phyloP scores from a whole-genome alignment of 768 basidiomycete genomes.

The Pleurotus tuoliensis region DNA sequence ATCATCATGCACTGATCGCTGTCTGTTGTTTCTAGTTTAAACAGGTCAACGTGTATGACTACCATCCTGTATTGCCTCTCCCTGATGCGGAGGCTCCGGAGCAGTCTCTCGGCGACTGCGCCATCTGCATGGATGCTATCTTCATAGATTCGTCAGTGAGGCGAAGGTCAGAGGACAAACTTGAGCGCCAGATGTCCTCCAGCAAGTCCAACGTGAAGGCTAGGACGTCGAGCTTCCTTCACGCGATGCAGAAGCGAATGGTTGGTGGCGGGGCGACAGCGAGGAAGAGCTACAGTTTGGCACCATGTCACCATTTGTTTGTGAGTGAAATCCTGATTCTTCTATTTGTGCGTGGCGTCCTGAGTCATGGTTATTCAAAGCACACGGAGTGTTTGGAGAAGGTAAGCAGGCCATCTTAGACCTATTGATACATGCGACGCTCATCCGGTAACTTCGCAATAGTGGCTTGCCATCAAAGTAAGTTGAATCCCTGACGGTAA shows the following conservation, averaged over 20 bases:
- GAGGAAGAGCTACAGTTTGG: conserved; percentile 75
- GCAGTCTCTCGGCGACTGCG: conserved; percentile 79
- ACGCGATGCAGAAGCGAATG: conserved; percentile 41
- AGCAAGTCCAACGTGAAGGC: conserved; percentile 12
- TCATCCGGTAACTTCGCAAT: conserved; percentile 7
- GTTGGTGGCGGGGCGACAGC: conserved; percentile 32
- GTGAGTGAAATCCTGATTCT: conserved; percentile 39
- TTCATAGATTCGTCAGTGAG: conserved; percentile 41
- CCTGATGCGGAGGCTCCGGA: conserved; percentile 74
- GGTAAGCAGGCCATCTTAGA: conserved; percentile 30
- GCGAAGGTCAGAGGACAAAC: conserved; percentile 25
- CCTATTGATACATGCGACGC: conserved; percentile 10
- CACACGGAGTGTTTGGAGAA: conserved; percentile 86
- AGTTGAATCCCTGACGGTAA: background rate
- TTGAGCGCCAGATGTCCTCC: conserved; percentile 18
- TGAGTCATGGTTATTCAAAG: conserved; percentile 28
- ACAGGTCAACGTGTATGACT: conserved; percentile 68
- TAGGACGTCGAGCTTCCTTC: conserved; percentile 34
- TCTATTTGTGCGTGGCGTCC: background rate
- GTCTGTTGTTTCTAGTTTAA: conserved; percentile 39
- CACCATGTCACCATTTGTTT: conserved; percentile 88
- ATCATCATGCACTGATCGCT: background rate
- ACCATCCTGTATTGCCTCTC: conserved; percentile 74
- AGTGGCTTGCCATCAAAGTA: conserved; percentile 80
- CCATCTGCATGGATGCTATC: conserved; percentile 93